Evolutionary conservation across 1,284 basidiomycete genomes (phyloP), one percentile per base, ranked within the genome.

Genomic region (Vanrija sp.): DNA sequence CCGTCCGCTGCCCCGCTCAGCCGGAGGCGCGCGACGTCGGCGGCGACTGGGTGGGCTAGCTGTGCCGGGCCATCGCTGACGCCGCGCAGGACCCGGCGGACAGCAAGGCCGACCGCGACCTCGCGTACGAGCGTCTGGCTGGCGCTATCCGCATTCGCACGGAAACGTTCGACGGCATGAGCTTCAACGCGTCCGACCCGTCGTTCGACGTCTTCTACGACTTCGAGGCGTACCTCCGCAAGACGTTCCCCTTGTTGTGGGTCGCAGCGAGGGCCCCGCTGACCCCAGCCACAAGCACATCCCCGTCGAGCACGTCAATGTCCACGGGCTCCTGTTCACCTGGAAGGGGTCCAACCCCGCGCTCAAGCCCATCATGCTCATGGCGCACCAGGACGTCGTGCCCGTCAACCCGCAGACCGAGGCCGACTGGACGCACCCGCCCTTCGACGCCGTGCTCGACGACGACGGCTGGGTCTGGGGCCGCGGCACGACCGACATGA

Each of bases 281-380:
- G 22, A 22, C 14, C 15, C 14, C 23, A 51, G 83, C 35, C 81
- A 84, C 57, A 65, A 78, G 4, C 71, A 68, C 6, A 74, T 84
- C 4, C 66, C 78, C 36, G 62, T 84, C 42, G 80, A 79, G 2
- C 80, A 80, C 57, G 80, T 87, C 59, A 85, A 85, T 64, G 80
- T 81, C 0, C 83, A 83, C 52, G 86, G 83, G 0, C 68, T 87
- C 9, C 75, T 87, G 0, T 86, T 81, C 61, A 79, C 79, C 1
- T 84, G 84, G 81, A 69, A 76, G 37, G 86, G 86, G 31, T 77
- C 77, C 3, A 75, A 84, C 48, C 41, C 62, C 1, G 64, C 68
- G 5, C 70, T 85, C 45, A 84, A 85, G 66, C 86, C 85, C 0
- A 65, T 86, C 3, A 38, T 45, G 12, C 35, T 39, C 24, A 50